Evolutionary conservation across 352 stramenopile species (phyloP).

Genomic region (Pythium rishiriense): DNA sequence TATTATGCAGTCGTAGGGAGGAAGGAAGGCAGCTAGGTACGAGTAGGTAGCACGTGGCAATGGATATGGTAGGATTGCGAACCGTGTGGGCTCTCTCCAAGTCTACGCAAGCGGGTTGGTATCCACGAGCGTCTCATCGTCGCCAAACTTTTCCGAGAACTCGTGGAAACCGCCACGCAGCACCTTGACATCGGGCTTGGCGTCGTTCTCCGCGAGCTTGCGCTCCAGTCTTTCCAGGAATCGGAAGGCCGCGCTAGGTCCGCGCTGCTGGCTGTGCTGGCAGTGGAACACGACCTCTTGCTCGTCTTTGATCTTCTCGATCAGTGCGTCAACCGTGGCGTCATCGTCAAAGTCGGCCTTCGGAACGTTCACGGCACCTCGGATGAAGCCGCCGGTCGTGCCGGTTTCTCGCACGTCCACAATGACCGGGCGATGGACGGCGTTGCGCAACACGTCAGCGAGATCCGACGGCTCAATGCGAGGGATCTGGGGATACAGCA

Average conservation of each 20-base stretch:
- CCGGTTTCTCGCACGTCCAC: constrained; percentile 33
- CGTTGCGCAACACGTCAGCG: constrained; percentile 18
- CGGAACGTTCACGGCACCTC: constrained; percentile 22
- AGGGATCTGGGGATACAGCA: constrained; percentile 23
- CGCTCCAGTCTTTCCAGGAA: constrained; percentile 21
- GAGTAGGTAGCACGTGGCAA: neutral
- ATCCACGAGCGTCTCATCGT: constrained; percentile 21
- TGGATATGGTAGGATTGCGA: too few species aligned
- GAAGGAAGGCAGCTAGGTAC: neutral
- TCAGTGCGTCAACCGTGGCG: constrained; percentile 19
- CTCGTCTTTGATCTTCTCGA: constrained; percentile 26
- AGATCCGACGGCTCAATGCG: constrained; percentile 21
- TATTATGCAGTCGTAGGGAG: neutral
- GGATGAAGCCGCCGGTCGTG: constrained; percentile 32
- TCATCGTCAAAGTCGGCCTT: constrained; percentile 27
- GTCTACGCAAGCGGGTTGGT: constrained; percentile 1
- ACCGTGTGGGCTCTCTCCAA: too few species aligned
- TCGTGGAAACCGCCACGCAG: constrained; percentile 23
- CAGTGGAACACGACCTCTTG: constrained; percentile 26
- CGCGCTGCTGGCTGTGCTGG: constrained; percentile 24
- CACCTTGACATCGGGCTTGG: constrained; percentile 21
- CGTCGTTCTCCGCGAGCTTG: neutral
- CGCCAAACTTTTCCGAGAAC: constrained; percentile 20
- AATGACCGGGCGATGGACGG: constrained; percentile 19
- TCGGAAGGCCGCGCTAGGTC: constrained; percentile 18